phyloP scores from a whole-genome alignment of 1,139 yeast species.

The Suhomyces panamericanus region DNA sequence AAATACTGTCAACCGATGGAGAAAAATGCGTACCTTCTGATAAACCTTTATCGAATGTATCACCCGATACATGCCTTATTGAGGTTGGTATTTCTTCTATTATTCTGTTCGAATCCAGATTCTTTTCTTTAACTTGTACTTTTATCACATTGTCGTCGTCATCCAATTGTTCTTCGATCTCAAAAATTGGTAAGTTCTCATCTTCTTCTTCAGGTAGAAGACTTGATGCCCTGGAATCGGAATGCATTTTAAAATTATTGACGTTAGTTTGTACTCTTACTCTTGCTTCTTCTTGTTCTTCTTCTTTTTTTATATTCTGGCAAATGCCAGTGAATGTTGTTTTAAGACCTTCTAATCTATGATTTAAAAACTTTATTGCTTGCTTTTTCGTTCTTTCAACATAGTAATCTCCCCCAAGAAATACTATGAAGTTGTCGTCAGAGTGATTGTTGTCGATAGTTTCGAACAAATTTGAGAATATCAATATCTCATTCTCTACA shows the following conservation, averaged over 20 bases:
- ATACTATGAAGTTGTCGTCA: conserved; percentile 36
- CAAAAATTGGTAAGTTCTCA: conserved; percentile 64
- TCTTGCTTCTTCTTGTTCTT: no score
- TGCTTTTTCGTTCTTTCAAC: conserved; percentile 45
- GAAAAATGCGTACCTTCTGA: no score
- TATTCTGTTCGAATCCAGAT: neutral
- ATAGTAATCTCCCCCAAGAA: conserved; percentile 63
- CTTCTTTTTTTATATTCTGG: conserved; percentile 46
- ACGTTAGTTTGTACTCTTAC: conserved; percentile 33
- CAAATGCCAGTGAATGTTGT: conserved; percentile 40
- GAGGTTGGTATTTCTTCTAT: no score
- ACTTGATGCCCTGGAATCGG: conserved; percentile 11
- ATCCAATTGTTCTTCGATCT: conserved; percentile 81
- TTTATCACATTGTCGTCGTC: conserved; percentile 68
- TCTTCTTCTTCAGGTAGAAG: conserved; percentile 23
- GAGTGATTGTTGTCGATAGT: neutral
- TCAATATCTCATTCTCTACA: no score
- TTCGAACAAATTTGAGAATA: neutral
- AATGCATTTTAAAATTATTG: conserved; percentile 26
- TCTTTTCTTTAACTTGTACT: conserved; percentile 27
- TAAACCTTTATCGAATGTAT: no score
- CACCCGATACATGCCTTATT: no score
- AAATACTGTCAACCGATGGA: no score
- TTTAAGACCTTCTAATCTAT: conserved; percentile 38
- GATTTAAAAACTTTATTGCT: conserved; percentile 47